Evolutionary conservation across 2,329 filamentous ascomycete species (phyloP).

Genomic region (Talaromyces atroroseus): DNA sequence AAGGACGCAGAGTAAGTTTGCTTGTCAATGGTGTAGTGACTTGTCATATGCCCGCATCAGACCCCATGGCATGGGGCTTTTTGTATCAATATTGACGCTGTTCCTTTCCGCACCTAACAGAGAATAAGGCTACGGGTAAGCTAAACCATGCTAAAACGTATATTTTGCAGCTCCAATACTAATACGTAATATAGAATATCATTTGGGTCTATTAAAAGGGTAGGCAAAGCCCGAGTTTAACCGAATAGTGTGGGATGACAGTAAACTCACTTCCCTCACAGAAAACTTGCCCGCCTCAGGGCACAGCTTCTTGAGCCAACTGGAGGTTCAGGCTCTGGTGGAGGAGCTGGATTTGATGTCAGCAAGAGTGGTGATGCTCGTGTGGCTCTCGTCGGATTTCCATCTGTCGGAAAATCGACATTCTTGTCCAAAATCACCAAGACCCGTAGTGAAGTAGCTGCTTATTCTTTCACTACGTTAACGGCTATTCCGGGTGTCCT

Average conservation of each 20-base stretch:
- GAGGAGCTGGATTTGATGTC: conserved; percentile 79
- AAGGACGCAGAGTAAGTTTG: conserved; percentile 83
- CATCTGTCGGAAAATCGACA: conserved; percentile 96
- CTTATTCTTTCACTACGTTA: conserved; percentile 94
- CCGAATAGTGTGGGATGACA: conserved; percentile 11
- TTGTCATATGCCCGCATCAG: not conserved
- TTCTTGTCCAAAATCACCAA: conserved; percentile 99
- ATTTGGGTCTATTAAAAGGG: conserved; percentile 96
- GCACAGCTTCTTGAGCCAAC: conserved; percentile 90
- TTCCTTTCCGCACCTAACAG: conserved; percentile 46
- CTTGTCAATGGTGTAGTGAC: not conserved
- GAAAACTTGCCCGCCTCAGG: conserved; percentile 90
- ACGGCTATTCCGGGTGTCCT: conserved; percentile 96
- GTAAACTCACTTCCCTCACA: conserved; percentile 32
- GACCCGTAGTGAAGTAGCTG: conserved; percentile 90
- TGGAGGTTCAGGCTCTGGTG: conserved; percentile 69
- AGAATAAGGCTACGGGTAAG: conserved; percentile 98
- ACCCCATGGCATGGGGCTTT: conserved; percentile 18
- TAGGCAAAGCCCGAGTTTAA: conserved; percentile 39
- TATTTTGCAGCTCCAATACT: not conserved
- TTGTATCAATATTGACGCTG: conserved; percentile 12
- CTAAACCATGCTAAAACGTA: conserved; percentile 10
- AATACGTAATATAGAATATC: conserved; percentile 67
- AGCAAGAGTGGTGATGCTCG: conserved; percentile 94
- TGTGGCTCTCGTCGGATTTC: conserved; percentile 97